Evolutionary conservation across 2,329 filamentous ascomycete genomes (phyloP), one percentile per base, ranked within the genome.

Genomic region (Aspergillus tubingensis): DNA sequence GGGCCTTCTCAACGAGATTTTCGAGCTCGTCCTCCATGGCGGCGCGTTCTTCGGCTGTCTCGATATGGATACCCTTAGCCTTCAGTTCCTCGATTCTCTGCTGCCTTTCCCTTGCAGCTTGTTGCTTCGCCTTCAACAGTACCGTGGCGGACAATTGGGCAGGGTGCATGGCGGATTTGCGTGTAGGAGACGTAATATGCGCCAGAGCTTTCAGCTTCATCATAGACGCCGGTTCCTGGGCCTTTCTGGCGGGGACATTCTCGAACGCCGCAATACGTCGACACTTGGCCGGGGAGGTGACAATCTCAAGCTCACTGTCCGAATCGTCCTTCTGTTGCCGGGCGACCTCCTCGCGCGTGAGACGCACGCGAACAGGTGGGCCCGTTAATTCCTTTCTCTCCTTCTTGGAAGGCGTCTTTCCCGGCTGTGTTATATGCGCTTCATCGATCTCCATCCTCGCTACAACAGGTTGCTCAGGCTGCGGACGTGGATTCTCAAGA

Each of bases 1-100:
- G 85, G 19, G 93, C 94, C 69, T 89, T 92, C 51, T 94, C 89
- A 25, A 98, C 86, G 62, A 98, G 85, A 70, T 97, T 90, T 68
- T 98, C 95, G 11, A 96, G 87, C 61, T 93, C 87, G 59, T 90
- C 87, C 74, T 92, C 86, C 72, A 96, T 90, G 36, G 86, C 86
- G 71, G 93, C 90, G 19, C 91, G 87, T 74, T 99, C 93, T 75
- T 97, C 94, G 2, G 88, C 86, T 0, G 91, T 96, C 74, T 93
- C 89, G 17, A 98, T 82, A 23, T 89, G 80, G 25, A 97, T 84
- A 7, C 95, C 95, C 75, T 90, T 92, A 10, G 89, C 88, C 69
- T 86, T 87, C 43, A 99, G 83, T 67, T 88, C 84, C 58, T 91
- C 87, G 19, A 98, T 83, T 58, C 89, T 89, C 66, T 91, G 88